Evolutionary conservation across 1,284 basidiomycete genomes (phyloP), one percentile per base, ranked within the genome.

Genomic region (Marasmius oreades): DNA sequence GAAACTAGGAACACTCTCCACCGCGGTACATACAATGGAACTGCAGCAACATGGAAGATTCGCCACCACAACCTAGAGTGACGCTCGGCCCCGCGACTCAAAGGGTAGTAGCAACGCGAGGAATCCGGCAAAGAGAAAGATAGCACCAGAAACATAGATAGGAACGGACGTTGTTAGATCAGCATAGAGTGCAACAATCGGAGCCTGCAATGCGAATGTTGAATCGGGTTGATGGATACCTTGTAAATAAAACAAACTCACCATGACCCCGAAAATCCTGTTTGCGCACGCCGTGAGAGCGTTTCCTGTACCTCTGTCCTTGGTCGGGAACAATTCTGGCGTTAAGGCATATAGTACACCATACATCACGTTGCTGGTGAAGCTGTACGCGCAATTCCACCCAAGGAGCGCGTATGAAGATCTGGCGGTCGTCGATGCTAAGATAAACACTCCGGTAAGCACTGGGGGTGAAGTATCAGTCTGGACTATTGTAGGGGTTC

Each of bases 291-390:
- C 77, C 3, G 78, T 78, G 28, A 88, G 71, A 2, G 80, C 81
- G 57, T 84, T 86, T 12, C 82, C 84, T 2, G 83, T 87, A 4
- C 82, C 86, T 54, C 89, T 72, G 60, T 88, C 83, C 60, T 83
- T 88, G 2, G 86, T 84, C 3, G 88, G 86, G 72, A 92, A 90
- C 8, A 90, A 66, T 67, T 92, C 88, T 1, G 85, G 84, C 0
- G 84, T 82, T 46, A 86, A 63, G 10, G 86, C 86, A 62, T 90
- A 91, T 56, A 90, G 69, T 1, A 90, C 86, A 14, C 86, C 87
- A 59, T 90, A 90, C 88, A 91, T 90, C 57, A 90, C 77, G 62
- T 88, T 86, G 59, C 83, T 85, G 28, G 77, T 77, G 64, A 88
- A 83, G 12, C 79, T 79, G 60, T 84, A 85, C 34, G 78, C 82